phyloP scores from a whole-genome alignment of 441 rosid species.

The Pelargonium australe region DNA sequence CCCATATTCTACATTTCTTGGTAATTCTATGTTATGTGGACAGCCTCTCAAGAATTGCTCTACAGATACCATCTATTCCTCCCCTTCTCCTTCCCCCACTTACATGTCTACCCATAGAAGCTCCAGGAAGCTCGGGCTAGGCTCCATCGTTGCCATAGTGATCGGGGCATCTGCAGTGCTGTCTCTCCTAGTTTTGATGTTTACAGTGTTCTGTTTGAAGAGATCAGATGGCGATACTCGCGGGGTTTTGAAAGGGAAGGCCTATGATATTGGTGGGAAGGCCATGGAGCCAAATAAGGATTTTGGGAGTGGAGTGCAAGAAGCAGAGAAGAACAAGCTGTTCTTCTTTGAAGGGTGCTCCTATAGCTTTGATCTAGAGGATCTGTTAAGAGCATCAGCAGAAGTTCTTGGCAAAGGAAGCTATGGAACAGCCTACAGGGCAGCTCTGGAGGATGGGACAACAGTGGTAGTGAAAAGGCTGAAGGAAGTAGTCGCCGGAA shows the following conservation, averaged over 20 bases:
- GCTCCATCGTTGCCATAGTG: constrained; percentile 32
- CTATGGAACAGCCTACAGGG: constrained; percentile 57
- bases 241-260: constrained; percentile 20
- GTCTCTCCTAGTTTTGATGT: constrained; percentile 25
- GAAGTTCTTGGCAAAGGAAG: constrained; percentile 69
- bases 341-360: constrained; percentile 49
- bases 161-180: constrained; percentile 32
- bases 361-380: constrained; percentile 54
- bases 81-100: constrained; percentile 32
- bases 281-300: constrained; percentile 42
- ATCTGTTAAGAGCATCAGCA: constrained; percentile 61
- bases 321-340: constrained; percentile 55
- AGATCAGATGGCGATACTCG: constrained; percentile 19
- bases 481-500: constrained; percentile 50
- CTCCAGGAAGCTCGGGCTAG: constrained; percentile 31
- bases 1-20: constrained; percentile 35
- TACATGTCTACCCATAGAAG: constrained; percentile 23
- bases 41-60: constrained; percentile 36
- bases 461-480: constrained; percentile 58
- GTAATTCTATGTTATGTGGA: constrained; percentile 46
- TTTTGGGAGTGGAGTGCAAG: constrained; percentile 77
- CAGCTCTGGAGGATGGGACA: constrained; percentile 54
- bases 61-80: constrained; percentile 14
- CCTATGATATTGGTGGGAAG: constrained; percentile 23
- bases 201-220: constrained; percentile 32